phyloP scores from a whole-genome alignment of 495 filamentous ascomycete genomes.

The Penicillium longicatenatum region DNA sequence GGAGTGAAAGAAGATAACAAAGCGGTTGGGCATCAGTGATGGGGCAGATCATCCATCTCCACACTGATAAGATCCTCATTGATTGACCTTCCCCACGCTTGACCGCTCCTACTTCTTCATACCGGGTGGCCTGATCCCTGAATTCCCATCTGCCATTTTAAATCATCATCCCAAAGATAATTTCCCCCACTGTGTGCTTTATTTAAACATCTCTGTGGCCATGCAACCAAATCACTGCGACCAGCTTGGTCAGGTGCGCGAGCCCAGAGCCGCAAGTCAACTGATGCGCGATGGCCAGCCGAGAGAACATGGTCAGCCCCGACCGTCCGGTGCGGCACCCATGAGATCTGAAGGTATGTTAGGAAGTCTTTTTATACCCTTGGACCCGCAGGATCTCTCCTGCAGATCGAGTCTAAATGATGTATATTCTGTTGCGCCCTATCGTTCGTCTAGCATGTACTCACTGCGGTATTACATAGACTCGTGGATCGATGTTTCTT shows the following conservation, averaged over 20 bases:
- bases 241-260: constrained; percentile 47
- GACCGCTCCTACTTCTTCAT: constrained; percentile 28
- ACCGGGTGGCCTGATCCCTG: constrained; percentile 30
- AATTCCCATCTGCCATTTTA: constrained; percentile 16
- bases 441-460: constrained; percentile 43
- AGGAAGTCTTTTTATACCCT: constrained; percentile 19
- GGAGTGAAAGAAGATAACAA: neutral
- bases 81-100: constrained; percentile 26
- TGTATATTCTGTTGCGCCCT: neutral
- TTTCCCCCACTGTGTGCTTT: constrained; percentile 1
- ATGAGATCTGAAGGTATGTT: constrained; percentile 53
- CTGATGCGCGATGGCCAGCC: constrained; percentile 45
- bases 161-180: constrained; percentile 7
- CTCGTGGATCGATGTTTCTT: constrained; percentile 95
- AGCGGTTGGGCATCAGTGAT: constrained; percentile 28
- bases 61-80: constrained; percentile 34
- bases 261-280: constrained; percentile 41
- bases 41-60: constrained; percentile 25
- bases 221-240: constrained; percentile 53
- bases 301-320: constrained; percentile 40
- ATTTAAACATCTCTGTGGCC: constrained; percentile 10
- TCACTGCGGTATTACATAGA: constrained; percentile 66
- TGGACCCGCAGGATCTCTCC: constrained; percentile 10
- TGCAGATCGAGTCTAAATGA: constrained; percentile 25
- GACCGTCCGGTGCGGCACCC: constrained; percentile 36